Base-by-base conservation (phyloP, 495 filamentous ascomycete genomes). In the Podospora tetraspora region DNA sequence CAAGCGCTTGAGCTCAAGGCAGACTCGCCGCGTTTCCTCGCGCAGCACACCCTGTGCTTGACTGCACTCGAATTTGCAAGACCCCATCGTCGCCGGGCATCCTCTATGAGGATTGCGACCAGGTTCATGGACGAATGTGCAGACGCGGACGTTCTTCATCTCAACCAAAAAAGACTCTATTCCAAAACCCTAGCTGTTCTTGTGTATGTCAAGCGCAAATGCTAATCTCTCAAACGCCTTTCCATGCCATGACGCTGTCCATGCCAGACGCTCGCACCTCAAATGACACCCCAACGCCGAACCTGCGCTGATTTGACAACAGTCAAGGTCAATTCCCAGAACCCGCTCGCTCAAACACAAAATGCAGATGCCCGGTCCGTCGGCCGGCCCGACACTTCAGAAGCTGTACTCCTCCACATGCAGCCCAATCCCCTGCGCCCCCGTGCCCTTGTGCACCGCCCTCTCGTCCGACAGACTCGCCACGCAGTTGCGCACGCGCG, bases 401-500 rank as follows among this genome's bases (percentile, higher is more conserved):
- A 83, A 83, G 23, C 72, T 75, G 65, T 83, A 84, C 68, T 84
- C 81, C 76, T 86, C 83, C 3, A 81, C 82, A 71, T 81, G 77
- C 63, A 85, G 68, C 70, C 81, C 78, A 30, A 86, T 84, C 19
- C 93, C 93, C 75, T 95, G 91, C 11, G 93, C 93, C 2, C 91
- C 93, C 0, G 91, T 95, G 10, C 93, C 93, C 73, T 97, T 97
- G 71, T 96, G 92, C 43, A 96, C 90, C 0, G 91, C 93, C 63
- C 94, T 80, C 77, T 97, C 94, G 78, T 97, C 91, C 69, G 90
- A 91, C 60, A 97, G 72, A 19, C 78, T 83, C 0, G 89, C 91
- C 1, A 92, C 90, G 62, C 82, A 87, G 30, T 85, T 87, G 56
- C 92, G 82, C 2, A 91, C 86, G 64, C 85, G 83, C 30, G 87